Percentiles rank a stretch among this genome's conserved stretches.
These are phyloP conservation scores for Vanilla planifolia DNA, from an alignment of 106 monocot genomes.

Conservation along the genomic window DNA sequence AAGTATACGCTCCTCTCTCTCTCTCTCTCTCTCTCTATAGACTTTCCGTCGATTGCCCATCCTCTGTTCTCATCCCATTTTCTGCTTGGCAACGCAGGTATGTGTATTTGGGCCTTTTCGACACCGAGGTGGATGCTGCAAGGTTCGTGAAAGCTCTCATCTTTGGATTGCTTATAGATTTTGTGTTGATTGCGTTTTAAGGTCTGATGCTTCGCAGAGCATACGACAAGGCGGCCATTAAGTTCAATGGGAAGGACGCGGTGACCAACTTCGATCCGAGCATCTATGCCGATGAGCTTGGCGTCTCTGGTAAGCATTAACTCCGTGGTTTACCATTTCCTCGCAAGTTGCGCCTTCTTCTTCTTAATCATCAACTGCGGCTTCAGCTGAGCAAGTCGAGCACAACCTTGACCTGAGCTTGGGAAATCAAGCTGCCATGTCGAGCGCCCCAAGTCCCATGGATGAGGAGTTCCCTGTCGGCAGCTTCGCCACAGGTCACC, in stretches of 20 bases:
- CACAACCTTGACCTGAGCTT: conserved; percentile 66
- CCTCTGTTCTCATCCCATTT: background rate
- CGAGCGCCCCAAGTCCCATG: conserved; percentile 9
- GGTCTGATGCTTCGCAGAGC: conserved; percentile 33
- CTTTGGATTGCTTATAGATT: background rate
- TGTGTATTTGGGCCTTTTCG: conserved; percentile 20
- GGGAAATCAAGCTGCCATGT: conserved; percentile 42
- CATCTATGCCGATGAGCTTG: conserved; percentile 41
- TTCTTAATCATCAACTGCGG: background rate
- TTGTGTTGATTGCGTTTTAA: too few relatives aligned
- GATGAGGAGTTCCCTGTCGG: conserved; percentile 21
- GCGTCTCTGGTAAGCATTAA: conserved; percentile 16
- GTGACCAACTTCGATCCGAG: conserved; percentile 72
- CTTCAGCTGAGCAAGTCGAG: conserved; percentile 21
- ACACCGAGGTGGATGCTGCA: conserved; percentile 25
- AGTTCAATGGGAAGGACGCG: conserved; percentile 62
- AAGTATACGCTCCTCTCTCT: conserved; percentile 17
- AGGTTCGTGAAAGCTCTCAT: conserved; percentile 1
- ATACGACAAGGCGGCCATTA: conserved; percentile 83
- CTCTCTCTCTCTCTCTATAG: too few relatives aligned
- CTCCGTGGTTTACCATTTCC: too few relatives aligned
- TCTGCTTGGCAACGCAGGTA: conserved; percentile 9
- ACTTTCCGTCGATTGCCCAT: too few relatives aligned
- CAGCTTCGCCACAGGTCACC: conserved; percentile 15
- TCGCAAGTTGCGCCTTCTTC: too few relatives aligned